Evolutionary conservation across 192 early-diverging fungal genomes (phyloP).

Genomic region (Cladochytrium replicatum): DNA sequence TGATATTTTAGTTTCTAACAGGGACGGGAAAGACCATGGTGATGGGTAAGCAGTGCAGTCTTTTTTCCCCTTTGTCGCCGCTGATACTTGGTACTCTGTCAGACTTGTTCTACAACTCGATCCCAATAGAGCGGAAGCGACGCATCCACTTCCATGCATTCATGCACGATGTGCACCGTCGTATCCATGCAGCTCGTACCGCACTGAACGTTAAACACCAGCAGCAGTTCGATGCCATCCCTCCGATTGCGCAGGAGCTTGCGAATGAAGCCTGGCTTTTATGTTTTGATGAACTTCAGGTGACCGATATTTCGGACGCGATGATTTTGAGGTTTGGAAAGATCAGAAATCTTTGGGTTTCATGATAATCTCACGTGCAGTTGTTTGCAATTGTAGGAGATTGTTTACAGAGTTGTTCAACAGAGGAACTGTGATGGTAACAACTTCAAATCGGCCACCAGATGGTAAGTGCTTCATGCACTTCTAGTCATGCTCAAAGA

Average conservation of each 20-base stretch:
- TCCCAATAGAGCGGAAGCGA: constrained; percentile 60
- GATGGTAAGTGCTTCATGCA: constrained; percentile 36
- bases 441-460: constrained; percentile 89
- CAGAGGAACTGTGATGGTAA: constrained; percentile 78
- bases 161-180: constrained; percentile 85
- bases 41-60: constrained; percentile 52
- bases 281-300: constrained; percentile 96
- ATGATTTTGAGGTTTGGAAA: constrained; percentile 92
- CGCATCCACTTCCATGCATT: constrained; percentile 95
- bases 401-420: constrained; percentile 74
- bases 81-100: background rate
- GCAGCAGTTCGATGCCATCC: constrained; percentile 48
- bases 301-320: constrained; percentile 96
- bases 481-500: too few species aligned
- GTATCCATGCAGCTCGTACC: constrained; percentile 33
- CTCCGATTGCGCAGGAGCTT: constrained; percentile 68
- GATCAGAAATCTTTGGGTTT: too few species aligned
- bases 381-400: constrained; percentile 17
- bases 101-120: constrained; percentile 79
- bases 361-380: too few species aligned
- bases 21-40: constrained; percentile 93
- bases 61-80: background rate
- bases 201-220: too few species aligned
- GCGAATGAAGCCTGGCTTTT: constrained; percentile 72
- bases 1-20: too few species aligned